A percentile compares a stretch with the other conserved stretches of the same genome.
Conservation (phyloP, 2,329 filamentous ascomycete species). For the Alternaria conjuncta region DNA sequence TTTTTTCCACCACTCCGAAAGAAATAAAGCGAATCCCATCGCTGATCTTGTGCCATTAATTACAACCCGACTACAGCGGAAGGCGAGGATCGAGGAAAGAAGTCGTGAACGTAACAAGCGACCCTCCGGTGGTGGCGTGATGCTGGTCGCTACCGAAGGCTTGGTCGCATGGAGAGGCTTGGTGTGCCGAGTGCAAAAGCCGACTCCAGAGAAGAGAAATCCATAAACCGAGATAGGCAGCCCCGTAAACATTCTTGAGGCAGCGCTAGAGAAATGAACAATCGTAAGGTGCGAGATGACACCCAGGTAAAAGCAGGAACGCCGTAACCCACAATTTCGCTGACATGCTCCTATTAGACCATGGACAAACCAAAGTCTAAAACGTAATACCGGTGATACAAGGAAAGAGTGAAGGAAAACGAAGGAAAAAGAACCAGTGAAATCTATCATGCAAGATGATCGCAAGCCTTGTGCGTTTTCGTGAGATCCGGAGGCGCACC, state of each 20-base stretch:
- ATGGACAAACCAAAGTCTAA: slow-evolving; percentile 42
- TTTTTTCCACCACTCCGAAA: slow-evolving; percentile 30
- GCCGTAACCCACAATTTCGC: slow-evolving; percentile 44
- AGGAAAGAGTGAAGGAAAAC: slow-evolving; percentile 32
- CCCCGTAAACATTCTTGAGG: slow-evolving; percentile 36
- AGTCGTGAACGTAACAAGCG: slow-evolving; percentile 34
- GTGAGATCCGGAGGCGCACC: slow-evolving; percentile 45
- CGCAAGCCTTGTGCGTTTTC: slow-evolving; percentile 45
- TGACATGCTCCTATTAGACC: slow-evolving; percentile 37
- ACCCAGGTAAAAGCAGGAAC: slow-evolving; percentile 31
- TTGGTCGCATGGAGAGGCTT: slow-evolving; percentile 22
- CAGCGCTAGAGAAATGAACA: slow-evolving; percentile 31
- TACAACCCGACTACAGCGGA: slow-evolving; percentile 42
- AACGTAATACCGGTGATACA: slow-evolving; percentile 30
- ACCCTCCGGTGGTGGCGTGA: slow-evolving; percentile 14
- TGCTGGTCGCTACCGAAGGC: slow-evolving; percentile 7
- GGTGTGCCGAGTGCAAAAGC: slow-evolving; percentile 22
- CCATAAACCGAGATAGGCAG: slow-evolving; percentile 37
- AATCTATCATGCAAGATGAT: slow-evolving; percentile 51
- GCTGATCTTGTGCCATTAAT: slow-evolving; percentile 48
- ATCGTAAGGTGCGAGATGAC: slow-evolving; percentile 38
- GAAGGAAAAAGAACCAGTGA: slow-evolving; percentile 22
- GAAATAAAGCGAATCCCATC: slow-evolving; percentile 35
- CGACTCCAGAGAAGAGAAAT: slow-evolving; percentile 34
- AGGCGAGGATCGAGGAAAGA: slow-evolving; percentile 32